Evolutionary conservation across 306 rosid species (phyloP), one percentile per base, ranked within the genome.

Genomic region (Vigna mungo): DNA sequence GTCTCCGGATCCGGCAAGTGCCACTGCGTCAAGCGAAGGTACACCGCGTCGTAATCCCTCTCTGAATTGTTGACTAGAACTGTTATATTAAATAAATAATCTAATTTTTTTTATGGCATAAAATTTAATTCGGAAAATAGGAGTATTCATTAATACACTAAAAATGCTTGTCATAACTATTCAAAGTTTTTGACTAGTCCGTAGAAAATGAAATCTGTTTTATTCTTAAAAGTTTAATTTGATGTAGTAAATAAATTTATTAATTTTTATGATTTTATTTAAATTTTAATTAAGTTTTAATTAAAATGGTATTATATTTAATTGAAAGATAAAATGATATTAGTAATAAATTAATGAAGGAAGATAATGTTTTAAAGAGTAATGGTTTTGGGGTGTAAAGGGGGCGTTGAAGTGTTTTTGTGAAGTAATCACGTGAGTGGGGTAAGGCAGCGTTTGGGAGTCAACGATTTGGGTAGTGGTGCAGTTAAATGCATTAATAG

Each of bases 1-100:
- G 62, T 53, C 23, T 91, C 97, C 7, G 92, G 94, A 15, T 85
- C 89, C 8, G 61, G 86, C 41, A 91, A 90, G 81, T 94, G 98
- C 88, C 98, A 91, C 78, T 94, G 97, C 84, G 84, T 87, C 48
- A 94, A 94, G 81, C 82, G 86, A 89, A 91, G 97, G 98, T 94
- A 90, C 44, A 14, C 32, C 1, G 48, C 41, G 64, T 20, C 54
- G 25, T 70, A 20, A 36, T 27, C 5, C 41, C 36, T n/a, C 6
- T n/a, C 44, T 1, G 0, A 46, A 55, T 71, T 76, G 77, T 78
- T 79, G 84, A 78, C 81, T 72, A 20, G 20, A 2, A 41, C 46
- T 41, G 46, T 41, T 54, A 2, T 4, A 55, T 14, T 41, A 20
- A 30, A 37, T 41, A 0, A 56, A 68, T 36, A 34, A 63, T 63